Conservation (phyloP, 2,329 filamentous ascomycete genomes). For the Fusarium robinianum region DNA sequence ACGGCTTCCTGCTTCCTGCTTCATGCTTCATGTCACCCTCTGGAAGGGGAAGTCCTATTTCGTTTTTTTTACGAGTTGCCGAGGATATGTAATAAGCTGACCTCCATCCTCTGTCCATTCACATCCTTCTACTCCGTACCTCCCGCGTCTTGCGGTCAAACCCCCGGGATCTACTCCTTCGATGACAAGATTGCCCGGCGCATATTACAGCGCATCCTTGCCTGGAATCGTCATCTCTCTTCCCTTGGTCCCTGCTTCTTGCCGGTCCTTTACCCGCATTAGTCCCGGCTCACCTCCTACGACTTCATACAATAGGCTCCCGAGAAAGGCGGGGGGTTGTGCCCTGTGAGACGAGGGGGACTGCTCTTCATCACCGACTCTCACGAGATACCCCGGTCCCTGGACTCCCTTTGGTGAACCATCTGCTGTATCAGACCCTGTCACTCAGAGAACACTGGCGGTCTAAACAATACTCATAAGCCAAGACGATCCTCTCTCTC, state of each 20-base stretch:
- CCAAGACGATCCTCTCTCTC: constrained; percentile 30
- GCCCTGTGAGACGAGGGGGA: constrained; percentile 34
- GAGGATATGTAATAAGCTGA: constrained; percentile 26
- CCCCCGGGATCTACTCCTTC: constrained; percentile 23
- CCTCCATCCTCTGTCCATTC: constrained; percentile 1
- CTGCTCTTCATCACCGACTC: constrained; percentile 24
- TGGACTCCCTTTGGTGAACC: constrained; percentile 31
- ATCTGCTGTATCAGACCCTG: constrained; percentile 38
- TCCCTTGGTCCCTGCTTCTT: constrained; percentile 32
- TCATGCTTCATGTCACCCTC: background rate
- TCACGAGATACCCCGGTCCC: constrained; percentile 31
- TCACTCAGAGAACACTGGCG: constrained; percentile 26
- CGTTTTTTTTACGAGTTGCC: constrained; percentile 17
- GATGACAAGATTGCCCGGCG: constrained; percentile 29
- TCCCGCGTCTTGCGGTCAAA: constrained; percentile 20
- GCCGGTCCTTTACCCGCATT: constrained; percentile 34
- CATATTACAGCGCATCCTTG: constrained; percentile 31
- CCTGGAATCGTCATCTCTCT: constrained; percentile 25
- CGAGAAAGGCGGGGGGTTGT: constrained; percentile 33
- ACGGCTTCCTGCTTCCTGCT: background rate
- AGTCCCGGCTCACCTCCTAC: constrained; percentile 28
- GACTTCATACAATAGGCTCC: constrained; percentile 31
- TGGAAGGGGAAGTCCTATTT: constrained; percentile 4
- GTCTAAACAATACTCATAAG: constrained; percentile 32
- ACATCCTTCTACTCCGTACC: constrained; percentile 17